Percentiles rank a stretch among this genome's conserved stretches.
Evolutionary conservation across 257 asterid species (phyloP).

Genomic region (Nicotiana sylvestris): DNA sequence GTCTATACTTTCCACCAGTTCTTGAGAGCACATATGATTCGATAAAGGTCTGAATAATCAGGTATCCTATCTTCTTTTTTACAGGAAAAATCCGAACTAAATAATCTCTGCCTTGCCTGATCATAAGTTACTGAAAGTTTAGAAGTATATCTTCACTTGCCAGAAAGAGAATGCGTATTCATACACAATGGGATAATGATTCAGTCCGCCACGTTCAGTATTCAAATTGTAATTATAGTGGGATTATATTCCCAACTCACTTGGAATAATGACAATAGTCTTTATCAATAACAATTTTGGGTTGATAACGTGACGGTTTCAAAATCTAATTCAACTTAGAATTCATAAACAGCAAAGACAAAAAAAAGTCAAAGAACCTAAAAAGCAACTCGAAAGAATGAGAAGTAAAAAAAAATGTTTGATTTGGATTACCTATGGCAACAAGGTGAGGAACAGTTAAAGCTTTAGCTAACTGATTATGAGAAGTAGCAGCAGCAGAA

Average conservation of each 20-base stretch:
- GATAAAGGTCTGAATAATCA: too few species aligned
- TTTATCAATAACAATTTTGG: neutral
- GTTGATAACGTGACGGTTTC: neutral
- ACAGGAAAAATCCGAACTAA: too few species aligned
- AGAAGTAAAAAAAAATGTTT: too few species aligned
- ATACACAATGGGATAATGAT: neutral
- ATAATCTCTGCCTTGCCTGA: too few species aligned
- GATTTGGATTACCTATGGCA: conserved; percentile 49
- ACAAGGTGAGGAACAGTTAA: conserved; percentile 74
- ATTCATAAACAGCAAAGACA: neutral
- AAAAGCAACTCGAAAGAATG: too few species aligned
- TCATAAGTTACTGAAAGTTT: too few species aligned
- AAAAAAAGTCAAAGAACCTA: neutral
- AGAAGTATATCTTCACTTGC: too few species aligned
- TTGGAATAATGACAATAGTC: neutral
- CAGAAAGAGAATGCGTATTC: too few species aligned
- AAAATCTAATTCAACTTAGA: neutral
- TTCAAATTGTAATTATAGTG: neutral
- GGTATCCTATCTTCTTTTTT: too few species aligned
- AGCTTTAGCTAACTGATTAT: conserved; percentile 57
- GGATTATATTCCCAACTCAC: neutral
- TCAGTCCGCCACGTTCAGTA: neutral
- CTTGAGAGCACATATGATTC: too few species aligned
- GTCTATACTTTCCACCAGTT: too few species aligned
- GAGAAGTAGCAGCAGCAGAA: conserved; percentile 8